Evolutionary conservation across 2,329 filamentous ascomycete species (phyloP).

Genomic region (Coleophoma crateriformis): DNA sequence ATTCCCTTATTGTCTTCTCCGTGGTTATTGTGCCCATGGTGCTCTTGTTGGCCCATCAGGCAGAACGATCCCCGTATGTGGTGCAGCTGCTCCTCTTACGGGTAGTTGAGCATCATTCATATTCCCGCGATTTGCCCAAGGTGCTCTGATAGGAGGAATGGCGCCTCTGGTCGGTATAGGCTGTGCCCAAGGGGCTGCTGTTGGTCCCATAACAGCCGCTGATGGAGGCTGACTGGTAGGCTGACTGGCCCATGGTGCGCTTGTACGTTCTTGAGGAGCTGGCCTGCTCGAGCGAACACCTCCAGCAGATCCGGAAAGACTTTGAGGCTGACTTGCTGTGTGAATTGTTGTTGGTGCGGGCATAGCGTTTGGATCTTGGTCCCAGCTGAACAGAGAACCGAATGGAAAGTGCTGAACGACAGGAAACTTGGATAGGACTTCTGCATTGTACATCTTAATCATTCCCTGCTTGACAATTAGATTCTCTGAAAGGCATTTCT

Average conservation of each 20-base stretch:
- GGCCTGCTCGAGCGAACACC: slow-evolving; percentile 11
- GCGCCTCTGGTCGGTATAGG: slow-evolving; percentile 17
- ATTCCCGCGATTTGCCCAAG: slow-evolving; percentile 19
- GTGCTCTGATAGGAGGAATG: slow-evolving; percentile 28
- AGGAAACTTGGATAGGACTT: slow-evolving; percentile 93
- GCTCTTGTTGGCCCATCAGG: slow-evolving; percentile 28
- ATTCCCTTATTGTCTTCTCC: no score
- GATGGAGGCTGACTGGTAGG: slow-evolving; percentile 6
- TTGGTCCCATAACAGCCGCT: slow-evolving; percentile 9
- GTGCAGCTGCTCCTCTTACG: slow-evolving; percentile 1
- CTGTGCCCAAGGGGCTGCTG: slow-evolving; percentile 20
- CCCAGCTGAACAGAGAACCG: slow-evolving; percentile 75
- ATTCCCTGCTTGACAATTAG: slow-evolving; percentile 57
- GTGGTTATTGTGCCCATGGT: slow-evolving; percentile 25
- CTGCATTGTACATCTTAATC: slow-evolving; percentile 99
- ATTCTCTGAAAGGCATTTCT: no score
- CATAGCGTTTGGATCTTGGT: slow-evolving; percentile 56
- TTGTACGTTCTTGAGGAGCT: slow-evolving; percentile 15
- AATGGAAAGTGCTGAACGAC: slow-evolving; percentile 96
- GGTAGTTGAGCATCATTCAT: background rate
- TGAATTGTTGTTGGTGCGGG: slow-evolving; percentile 47
- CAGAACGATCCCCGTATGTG: background rate
- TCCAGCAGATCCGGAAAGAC: slow-evolving; percentile 5
- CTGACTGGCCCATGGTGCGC: slow-evolving; percentile 20
- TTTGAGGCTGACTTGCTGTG: slow-evolving; percentile 46